Base-by-base conservation (phyloP, 306 rosid species). In the Acacia confusa region DNA sequence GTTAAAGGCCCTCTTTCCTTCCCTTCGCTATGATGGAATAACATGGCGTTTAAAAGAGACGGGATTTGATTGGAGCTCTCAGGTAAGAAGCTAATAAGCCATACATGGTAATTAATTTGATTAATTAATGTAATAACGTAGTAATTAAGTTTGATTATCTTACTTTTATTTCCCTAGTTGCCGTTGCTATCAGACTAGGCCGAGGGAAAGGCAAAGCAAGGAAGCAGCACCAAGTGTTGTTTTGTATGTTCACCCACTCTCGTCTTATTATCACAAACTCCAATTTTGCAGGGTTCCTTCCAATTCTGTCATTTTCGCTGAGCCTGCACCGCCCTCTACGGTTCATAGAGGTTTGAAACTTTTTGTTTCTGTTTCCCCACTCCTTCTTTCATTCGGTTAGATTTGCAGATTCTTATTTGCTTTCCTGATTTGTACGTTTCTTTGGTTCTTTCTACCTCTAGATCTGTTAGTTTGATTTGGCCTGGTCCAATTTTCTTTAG, bases 391-490 rank as follows among this genome's bases (percentile, higher is more conserved):
- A 22, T 76, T 75, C 63, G 58, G 60, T 52, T 68, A 44, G 17
- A 47, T 66, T 58, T n/a, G 6, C 77, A 4, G 78, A 11, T 60
- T 48, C 64, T 75, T 52, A 14, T 60, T 63, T 57, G 58, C 36
- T 66, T 66, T 8, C 67, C 60, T 52, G 76, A 47, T 63, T 20
- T 34, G 50, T 10, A 20, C 38, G 27, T 28, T 75, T 16, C n/a
- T 74, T 40, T 22, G 57, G 44, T 5, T 50, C 38, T 14, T 53
- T 58, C 4, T 67, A n/a, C 25, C 50, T 55, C 66, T 32, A 43
- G 50, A 64, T 84, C 11, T 24, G 40, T 79, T 75, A 9, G 76
- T 65, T 72, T 77, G 58, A 84, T 80, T 70, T 76, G 70, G 43
- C 19, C 11, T 19, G 41, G 7, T 16, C n/a, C 61, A 27, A 28